Conservation (phyloP, 2,329 filamentous ascomycete species). For the Ophiostoma ips region DNA sequence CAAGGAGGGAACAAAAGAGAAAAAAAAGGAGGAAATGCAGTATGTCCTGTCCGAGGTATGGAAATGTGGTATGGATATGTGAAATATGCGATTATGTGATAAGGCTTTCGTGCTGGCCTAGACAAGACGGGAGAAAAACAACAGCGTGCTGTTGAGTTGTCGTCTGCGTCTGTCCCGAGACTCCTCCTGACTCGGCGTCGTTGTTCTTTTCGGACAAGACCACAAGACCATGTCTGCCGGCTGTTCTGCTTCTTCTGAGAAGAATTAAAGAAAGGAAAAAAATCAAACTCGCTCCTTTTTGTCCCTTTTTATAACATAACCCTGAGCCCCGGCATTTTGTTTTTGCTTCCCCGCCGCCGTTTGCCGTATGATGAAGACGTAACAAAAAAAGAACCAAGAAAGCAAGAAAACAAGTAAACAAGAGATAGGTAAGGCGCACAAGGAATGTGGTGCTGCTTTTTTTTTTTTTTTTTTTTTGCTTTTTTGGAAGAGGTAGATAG, state of each 20-base stretch:
- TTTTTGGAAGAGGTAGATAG: too few relatives aligned
- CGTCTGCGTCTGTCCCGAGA: neutral
- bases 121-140: neutral
- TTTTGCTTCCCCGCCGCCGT: conserved; percentile 4
- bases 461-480: too few relatives aligned
- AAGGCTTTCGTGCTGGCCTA: neutral
- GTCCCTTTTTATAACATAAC: conserved; percentile 12
- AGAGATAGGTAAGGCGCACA: too few relatives aligned
- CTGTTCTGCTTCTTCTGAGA: neutral
- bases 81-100: neutral
- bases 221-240: conserved; percentile 27
- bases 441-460: too few relatives aligned
- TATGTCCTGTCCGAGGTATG: neutral
- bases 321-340: conserved; percentile 1
- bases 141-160: neutral
- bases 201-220: conserved; percentile 7
- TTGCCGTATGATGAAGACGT: conserved; percentile 4
- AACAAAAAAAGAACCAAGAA: conserved; percentile 6
- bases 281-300: conserved; percentile 7
- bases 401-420: conserved; percentile 2
- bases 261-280: too few relatives aligned
- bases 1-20: neutral
- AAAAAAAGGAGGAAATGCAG: neutral
- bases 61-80: neutral
- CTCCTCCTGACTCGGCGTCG: neutral